A percentile compares a stretch with the other conserved stretches of the same genome.
Evolutionary conservation across 2,329 filamentous ascomycete genomes (phyloP).

Genomic region (Fusarium duplospermum): DNA sequence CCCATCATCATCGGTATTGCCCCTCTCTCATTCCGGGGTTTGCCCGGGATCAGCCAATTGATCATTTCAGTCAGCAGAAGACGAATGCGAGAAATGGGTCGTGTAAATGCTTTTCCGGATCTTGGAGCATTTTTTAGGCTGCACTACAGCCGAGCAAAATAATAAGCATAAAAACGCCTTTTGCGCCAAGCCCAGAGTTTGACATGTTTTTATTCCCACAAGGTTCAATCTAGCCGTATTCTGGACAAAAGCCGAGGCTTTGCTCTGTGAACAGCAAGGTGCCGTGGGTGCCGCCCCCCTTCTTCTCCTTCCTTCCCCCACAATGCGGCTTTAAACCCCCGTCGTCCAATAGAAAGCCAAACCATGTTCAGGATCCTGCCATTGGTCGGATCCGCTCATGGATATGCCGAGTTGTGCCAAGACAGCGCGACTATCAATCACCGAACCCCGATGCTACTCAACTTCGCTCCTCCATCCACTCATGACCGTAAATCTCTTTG

Average conservation of each 20-base stretch:
- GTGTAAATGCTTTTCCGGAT: not conserved
- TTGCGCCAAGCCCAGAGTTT: not conserved
- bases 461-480: not conserved
- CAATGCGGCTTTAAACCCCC: constrained; percentile 1
- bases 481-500: not conserved
- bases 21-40: not conserved
- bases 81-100: not conserved
- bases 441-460: not conserved
- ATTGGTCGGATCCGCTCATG: not conserved
- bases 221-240: not conserved
- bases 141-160: not conserved
- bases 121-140: not conserved
- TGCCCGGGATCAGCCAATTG: not conserved
- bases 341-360: not conserved
- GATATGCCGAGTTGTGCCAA: not conserved
- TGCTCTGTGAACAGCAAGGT: not conserved
- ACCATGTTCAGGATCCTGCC: not conserved
- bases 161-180: constrained; percentile 36
- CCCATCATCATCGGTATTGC: not conserved
- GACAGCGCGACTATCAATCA: not conserved
- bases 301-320: not conserved
- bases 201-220: not conserved
- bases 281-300: not conserved
- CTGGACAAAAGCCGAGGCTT: not conserved
- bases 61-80: no score